These are phyloP conservation scores for Saccharomycopsis sp. DNA, from an alignment of 805 yeast species.

Conservation along the genomic window DNA sequence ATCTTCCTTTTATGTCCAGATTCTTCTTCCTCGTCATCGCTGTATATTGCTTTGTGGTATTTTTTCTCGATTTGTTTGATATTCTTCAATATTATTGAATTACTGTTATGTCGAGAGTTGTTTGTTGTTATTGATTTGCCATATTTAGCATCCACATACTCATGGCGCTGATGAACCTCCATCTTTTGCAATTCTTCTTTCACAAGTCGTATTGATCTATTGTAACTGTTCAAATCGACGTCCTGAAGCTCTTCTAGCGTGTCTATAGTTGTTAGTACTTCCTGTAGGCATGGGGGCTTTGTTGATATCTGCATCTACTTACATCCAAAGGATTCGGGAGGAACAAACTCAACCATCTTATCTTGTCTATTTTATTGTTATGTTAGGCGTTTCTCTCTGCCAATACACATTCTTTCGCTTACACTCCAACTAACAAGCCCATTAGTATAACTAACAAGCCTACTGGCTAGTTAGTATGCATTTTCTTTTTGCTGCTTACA, in stretches of 20 bases:
- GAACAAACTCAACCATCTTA: background rate
- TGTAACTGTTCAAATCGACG: constrained; percentile 7
- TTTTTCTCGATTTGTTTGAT: background rate
- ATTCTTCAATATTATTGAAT: constrained; percentile 1
- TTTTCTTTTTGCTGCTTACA: too few species aligned
- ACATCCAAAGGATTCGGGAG: constrained; percentile 1
- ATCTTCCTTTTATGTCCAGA: background rate
- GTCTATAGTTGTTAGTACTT: constrained; percentile 6
- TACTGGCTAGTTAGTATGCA: too few species aligned
- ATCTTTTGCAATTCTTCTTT: constrained; percentile 8
- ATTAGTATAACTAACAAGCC: too few species aligned
- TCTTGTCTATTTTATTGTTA: background rate
- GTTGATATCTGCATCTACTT: too few species aligned
- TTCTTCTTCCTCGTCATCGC: background rate
- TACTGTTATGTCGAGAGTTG: background rate
- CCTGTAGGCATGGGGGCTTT: too few species aligned
- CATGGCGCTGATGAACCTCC: constrained; percentile 6
- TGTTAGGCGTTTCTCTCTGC: background rate
- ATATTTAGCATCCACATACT: constrained; percentile 3
- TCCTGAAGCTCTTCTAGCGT: constrained; percentile 8
- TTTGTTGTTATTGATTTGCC: background rate
- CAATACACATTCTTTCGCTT: too few species aligned
- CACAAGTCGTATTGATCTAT: constrained; percentile 8
- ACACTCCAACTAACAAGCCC: too few species aligned
- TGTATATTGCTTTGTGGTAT: background rate